Evolutionary conservation across 2,329 filamentous ascomycete species (phyloP).

Genomic region (Botrytis deweyae): DNA sequence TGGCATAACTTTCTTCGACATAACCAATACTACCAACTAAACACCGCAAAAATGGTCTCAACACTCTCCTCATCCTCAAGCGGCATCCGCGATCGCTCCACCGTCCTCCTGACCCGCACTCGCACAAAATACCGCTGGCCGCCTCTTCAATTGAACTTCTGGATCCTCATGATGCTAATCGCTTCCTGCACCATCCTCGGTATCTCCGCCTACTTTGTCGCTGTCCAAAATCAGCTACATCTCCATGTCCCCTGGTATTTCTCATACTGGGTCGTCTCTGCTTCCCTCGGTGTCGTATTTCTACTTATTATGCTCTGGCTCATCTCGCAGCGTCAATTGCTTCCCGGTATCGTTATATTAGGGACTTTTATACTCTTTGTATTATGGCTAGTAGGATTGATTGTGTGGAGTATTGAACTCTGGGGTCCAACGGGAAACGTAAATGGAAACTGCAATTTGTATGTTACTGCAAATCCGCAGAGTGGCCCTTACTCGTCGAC

Average conservation of each 20-base stretch:
- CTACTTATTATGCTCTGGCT: constrained; percentile 64
- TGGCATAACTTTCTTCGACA: neutral
- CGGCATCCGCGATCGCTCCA: constrained; percentile 28
- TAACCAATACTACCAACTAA: neutral
- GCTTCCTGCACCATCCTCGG: constrained; percentile 59
- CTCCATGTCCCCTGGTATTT: constrained; percentile 66
- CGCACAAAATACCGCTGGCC: constrained; percentile 61
- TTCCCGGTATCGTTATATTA: constrained; percentile 65
- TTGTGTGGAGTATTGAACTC: constrained; percentile 61
- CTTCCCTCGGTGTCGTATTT: constrained; percentile 61
- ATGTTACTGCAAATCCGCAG: constrained; percentile 53
- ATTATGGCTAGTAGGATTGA: constrained; percentile 65
- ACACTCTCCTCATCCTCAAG: constrained; percentile 34
- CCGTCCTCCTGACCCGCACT: constrained; percentile 24
- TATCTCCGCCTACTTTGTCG: constrained; percentile 59
- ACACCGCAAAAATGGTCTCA: constrained; percentile 32
- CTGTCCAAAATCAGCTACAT: constrained; percentile 55
- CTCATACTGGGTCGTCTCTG: constrained; percentile 62
- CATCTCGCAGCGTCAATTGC: constrained; percentile 58
- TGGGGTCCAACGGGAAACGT: constrained; percentile 61
- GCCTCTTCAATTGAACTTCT: constrained; percentile 63
- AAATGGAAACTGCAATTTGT: constrained; percentile 57
- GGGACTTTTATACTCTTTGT: constrained; percentile 65
- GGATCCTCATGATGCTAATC: constrained; percentile 65
- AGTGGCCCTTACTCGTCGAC: constrained; percentile 54